Conservation (phyloP, 768 basidiomycete species). For the Jaapia argillacea region DNA sequence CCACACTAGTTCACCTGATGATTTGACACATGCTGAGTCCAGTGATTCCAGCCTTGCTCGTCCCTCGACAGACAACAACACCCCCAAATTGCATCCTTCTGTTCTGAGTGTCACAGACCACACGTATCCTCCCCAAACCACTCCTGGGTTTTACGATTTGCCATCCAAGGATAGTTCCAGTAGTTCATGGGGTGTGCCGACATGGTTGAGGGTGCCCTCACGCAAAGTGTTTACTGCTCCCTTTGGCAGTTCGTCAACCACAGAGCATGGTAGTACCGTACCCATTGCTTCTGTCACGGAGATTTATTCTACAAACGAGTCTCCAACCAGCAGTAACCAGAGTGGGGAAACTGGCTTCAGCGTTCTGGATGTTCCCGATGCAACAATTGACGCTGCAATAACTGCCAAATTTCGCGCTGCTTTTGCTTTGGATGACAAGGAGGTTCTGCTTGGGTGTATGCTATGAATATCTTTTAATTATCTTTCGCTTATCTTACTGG, state of each 20-base stretch:
- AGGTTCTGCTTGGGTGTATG: slow-evolving; percentile 82
- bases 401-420: slow-evolving; percentile 67
- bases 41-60: too few relatives aligned
- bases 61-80: not conserved
- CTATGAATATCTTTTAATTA: slow-evolving; percentile 11
- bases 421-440: slow-evolving; percentile 87
- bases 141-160: too few relatives aligned
- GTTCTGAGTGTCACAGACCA: slow-evolving; percentile 32
- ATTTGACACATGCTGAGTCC: not conserved
- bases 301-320: slow-evolving; percentile 39
- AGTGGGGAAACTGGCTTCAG: slow-evolving; percentile 39
- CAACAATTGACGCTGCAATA: slow-evolving; percentile 48
- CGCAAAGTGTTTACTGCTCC: slow-evolving; percentile 14
- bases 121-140: slow-evolving; percentile 59
- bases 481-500: not conserved
- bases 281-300: slow-evolving; percentile 37
- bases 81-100: not conserved
- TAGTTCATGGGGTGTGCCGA: slow-evolving; percentile 38
- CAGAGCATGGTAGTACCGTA: slow-evolving; percentile 13
- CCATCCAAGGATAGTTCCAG: not conserved
- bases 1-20: slow-evolving; percentile 33
- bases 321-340: slow-evolving; percentile 12
- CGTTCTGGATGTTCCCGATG: slow-evolving; percentile 67
- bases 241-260: not conserved
- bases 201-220: slow-evolving; percentile 45